Base-by-base conservation (phyloP, 73 alveolate genomes). In the Effrenium voratum region DNA sequence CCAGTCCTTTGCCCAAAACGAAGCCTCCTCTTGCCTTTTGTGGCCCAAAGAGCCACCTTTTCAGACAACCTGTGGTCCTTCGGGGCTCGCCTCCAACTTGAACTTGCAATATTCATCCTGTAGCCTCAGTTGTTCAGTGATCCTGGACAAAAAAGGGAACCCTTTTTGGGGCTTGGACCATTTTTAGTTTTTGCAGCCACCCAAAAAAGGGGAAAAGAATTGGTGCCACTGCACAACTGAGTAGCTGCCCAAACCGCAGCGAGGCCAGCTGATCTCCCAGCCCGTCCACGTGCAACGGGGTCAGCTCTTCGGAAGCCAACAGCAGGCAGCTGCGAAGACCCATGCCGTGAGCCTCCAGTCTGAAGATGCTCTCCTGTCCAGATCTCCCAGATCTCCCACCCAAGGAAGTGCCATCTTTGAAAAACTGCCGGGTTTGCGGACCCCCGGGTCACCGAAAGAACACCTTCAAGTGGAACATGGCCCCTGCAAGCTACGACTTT, bases 231-330 rank as follows among this genome's bases (percentile, higher is more conserved):
- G n/a, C n/a, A n/a, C n/a, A n/a, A n/a, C n/a, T n/a, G n/a, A n/a
- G n/a, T n/a, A 22, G 49, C 8, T 49, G 52, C 28, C 93, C 93
- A 36, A 16, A 34, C 19, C 72, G 93, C 24, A 19, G 36, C 19
- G 66, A 47, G 40, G 75, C 93, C 93, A 82, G 12, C 50, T 28
- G 43, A 30, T 82, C 93, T 3, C 93, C 93, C 75, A 49, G 6
- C 38, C 76, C 93, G 46, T 82, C 93, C 93, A 82, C 93, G 52
- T 36, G 93, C 52, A 82, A 34, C 34, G 72, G 92, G 5, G 15
- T 32, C 93, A 8, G 82, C n/a, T n/a, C 16, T 13, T 10, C 22
- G 12, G 47, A 10, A 2, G 16, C 45, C 50, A 70, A n/a, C n/a
- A 70, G 82, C 28, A 32, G 47, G 38, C 82, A 70, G 47, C 26